These are phyloP conservation scores for Circinella minor DNA, from an alignment of 371 early-diverging fungal species.

Conservation along the genomic window DNA sequence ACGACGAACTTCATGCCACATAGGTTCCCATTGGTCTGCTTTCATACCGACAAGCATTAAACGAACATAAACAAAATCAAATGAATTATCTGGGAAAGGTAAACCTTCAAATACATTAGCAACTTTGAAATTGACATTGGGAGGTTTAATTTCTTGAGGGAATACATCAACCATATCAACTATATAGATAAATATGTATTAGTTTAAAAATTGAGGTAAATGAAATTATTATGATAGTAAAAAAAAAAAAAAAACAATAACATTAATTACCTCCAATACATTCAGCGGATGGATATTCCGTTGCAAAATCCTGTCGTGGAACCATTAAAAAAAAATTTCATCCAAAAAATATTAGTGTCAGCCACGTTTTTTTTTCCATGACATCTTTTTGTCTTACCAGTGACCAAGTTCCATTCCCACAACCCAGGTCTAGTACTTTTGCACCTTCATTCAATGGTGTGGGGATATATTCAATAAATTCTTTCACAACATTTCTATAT, in stretches of 20 bases:
- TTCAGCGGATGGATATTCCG: conserved; percentile 58
- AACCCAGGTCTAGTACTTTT: conserved; percentile 20
- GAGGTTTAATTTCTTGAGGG: conserved; percentile 49
- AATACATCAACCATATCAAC: conserved; percentile 60
- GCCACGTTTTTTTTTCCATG: not conserved
- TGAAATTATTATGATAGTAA: no score
- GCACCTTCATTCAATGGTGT: conserved; percentile 21
- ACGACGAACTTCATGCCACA: conserved; percentile 50
- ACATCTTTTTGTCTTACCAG: conserved; percentile 33
- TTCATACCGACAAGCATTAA: conserved; percentile 52
- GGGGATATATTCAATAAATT: conserved; percentile 6
- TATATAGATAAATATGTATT: no score
- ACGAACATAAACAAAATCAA: conserved; percentile 63
- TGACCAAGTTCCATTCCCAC: conserved; percentile 59
- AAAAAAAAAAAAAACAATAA: no score
- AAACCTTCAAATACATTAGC: conserved; percentile 54
- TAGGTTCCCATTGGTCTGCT: conserved; percentile 52
- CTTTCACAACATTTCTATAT: conserved; percentile 8
- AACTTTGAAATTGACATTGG: conserved; percentile 45
- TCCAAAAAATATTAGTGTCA: not conserved
- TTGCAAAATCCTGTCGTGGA: conserved; percentile 52
- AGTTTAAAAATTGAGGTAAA: no score
- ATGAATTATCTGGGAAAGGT: conserved; percentile 58
- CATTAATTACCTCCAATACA: conserved; percentile 36
- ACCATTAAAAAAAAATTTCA: not conserved